phyloP scores from a whole-genome alignment of 371 early-diverging fungal genomes.

The Batrachochytrium dendrobatidis region DNA sequence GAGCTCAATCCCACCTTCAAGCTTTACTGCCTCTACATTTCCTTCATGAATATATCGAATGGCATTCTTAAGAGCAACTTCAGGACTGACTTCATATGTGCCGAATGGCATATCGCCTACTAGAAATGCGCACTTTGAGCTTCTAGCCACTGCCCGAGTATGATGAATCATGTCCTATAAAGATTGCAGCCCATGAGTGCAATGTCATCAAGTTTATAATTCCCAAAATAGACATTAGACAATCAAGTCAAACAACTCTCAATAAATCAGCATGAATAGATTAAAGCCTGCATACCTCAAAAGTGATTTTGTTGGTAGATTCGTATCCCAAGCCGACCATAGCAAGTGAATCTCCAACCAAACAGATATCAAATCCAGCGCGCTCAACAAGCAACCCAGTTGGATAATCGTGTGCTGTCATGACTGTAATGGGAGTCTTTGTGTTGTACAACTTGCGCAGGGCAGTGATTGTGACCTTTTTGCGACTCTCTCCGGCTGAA shows the following conservation, averaged over 20 bases:
- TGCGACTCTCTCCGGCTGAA: too few species aligned
- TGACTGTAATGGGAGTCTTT: constrained; percentile 59
- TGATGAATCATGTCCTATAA: constrained; percentile 91
- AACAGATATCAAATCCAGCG: constrained; percentile 72
- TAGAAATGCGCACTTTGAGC: constrained; percentile 63
- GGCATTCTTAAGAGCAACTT: constrained; percentile 66
- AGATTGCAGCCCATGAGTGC: background rate
- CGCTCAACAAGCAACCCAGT: constrained; percentile 75
- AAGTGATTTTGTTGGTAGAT: constrained; percentile 75
- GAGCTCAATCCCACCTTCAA: constrained; percentile 89
- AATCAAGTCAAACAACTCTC: too few species aligned
- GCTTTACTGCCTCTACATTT: constrained; percentile 87
- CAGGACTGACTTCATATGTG: constrained; percentile 69
- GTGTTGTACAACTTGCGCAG: constrained; percentile 63
- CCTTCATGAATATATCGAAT: constrained; percentile 81
- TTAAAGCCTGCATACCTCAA: constrained; percentile 53
- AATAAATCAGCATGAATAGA: constrained; percentile 2
- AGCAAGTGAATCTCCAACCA: constrained; percentile 93
- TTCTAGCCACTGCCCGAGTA: constrained; percentile 80
- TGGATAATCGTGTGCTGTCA: constrained; percentile 73
- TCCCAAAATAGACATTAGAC: too few species aligned
- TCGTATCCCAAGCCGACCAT: constrained; percentile 92
- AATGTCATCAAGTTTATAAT: too few species aligned
- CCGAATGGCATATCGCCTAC: constrained; percentile 91
- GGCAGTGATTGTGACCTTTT: constrained; percentile 78